A percentile compares a stretch with the other conserved stretches of the same genome.
phyloP scores from a whole-genome alignment of 495 filamentous ascomycete species.

The Pseudoneurospora amorphoporcata region DNA sequence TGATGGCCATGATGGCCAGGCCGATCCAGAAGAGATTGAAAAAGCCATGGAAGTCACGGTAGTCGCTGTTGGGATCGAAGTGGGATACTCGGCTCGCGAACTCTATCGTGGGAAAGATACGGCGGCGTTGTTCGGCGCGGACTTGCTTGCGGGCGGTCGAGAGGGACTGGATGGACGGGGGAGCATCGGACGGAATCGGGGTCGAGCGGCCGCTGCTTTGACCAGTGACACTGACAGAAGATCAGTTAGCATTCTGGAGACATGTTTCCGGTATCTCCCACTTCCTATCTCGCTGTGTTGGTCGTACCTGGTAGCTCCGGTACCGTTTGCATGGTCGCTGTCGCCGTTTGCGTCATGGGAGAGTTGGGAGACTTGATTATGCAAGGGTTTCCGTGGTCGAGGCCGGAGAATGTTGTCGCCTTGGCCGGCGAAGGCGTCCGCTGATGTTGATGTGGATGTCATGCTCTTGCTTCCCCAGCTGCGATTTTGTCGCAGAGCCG shows the following conservation, averaged over 20 bases:
- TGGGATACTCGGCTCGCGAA: constrained; percentile 90
- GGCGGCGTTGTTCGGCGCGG: constrained; percentile 66
- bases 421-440: constrained; percentile 14
- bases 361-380: constrained; percentile 29
- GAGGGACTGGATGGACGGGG: constrained; percentile 76
- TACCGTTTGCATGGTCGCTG: background rate
- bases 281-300: background rate
- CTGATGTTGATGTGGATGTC: constrained; percentile 15
- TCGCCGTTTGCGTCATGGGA: constrained; percentile 17
- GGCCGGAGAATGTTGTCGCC: constrained; percentile 31
- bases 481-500: background rate
- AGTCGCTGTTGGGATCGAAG: constrained; percentile 87
- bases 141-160: constrained; percentile 77
- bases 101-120: constrained; percentile 91
- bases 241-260: constrained; percentile 2
- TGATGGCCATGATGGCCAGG: constrained; percentile 92
- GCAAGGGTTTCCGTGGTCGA: constrained; percentile 33
- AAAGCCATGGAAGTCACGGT: constrained; percentile 91
- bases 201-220: constrained; percentile 69
- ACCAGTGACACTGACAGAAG: background rate
- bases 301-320: background rate
- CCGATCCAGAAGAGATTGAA: constrained; percentile 97
- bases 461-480: background rate
- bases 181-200: constrained; percentile 80
- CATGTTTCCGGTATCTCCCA: background rate